A percentile compares a stretch with the other conserved stretches of the same genome.
Evolutionary conservation across 2,329 filamentous ascomycete species (phyloP).

Genomic region (Diaporthe sp.): DNA sequence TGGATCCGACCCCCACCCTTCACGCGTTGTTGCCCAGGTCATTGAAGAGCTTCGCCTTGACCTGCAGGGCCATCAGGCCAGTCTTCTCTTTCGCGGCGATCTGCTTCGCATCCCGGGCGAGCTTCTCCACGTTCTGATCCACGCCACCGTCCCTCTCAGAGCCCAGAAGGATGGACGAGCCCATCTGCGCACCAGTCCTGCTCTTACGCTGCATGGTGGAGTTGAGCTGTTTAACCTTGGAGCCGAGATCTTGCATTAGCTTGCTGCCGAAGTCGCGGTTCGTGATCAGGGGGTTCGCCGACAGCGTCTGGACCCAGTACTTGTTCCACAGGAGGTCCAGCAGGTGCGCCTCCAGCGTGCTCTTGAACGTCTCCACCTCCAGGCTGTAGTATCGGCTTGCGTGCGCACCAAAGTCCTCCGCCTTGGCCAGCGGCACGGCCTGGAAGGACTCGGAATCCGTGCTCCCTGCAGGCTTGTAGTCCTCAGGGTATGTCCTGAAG

Average conservation of each 20-base stretch:
- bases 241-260: conserved; percentile 89
- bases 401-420: conserved; percentile 95
- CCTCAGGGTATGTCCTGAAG: conserved; percentile 89
- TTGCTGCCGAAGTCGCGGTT: conserved; percentile 95
- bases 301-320: conserved; percentile 98
- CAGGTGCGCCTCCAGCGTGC: conserved; percentile 86
- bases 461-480: conserved; percentile 67
- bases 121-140: conserved; percentile 68
- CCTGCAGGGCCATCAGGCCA: conserved; percentile 71
- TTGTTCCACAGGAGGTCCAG: conserved; percentile 97
- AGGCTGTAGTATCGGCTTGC: conserved; percentile 91
- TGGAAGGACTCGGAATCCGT: conserved; percentile 70
- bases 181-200: conserved; percentile 44
- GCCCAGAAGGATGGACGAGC: conserved; percentile 41
- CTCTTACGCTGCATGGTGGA: conserved; percentile 49
- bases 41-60: conserved; percentile 75
- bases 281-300: conserved; percentile 88
- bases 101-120: conserved; percentile 71
- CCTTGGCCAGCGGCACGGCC: conserved; percentile 91
- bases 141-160: conserved; percentile 45
- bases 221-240: conserved; percentile 80
- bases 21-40: conserved; percentile 47
- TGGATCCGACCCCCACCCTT: background rate
- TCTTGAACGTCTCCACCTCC: conserved; percentile 95
- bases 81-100: conserved; percentile 73